Evolutionary conservation across 2,329 filamentous ascomycete species (phyloP).

Genomic region (Catunica adiposa): DNA sequence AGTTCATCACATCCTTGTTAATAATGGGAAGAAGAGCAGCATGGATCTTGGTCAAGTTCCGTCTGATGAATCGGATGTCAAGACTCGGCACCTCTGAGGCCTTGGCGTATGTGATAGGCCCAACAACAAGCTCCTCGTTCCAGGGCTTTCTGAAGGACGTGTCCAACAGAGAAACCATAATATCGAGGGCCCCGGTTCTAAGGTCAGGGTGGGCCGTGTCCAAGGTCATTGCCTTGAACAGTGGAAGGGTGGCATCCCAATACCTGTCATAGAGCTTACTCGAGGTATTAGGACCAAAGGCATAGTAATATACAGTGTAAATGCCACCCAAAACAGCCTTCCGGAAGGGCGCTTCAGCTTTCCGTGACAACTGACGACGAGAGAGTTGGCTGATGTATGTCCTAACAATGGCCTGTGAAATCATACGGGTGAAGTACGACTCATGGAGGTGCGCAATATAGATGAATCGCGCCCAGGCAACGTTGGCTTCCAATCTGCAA

Average conservation of each 20-base stretch:
- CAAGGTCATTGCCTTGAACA: slow-evolving; percentile 8
- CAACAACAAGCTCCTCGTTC: slow-evolving; percentile 55
- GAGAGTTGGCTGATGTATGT: slow-evolving; percentile 11
- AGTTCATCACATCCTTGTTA: slow-evolving; percentile 41
- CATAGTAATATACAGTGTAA: slow-evolving; percentile 69
- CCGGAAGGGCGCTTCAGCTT: slow-evolving; percentile 41
- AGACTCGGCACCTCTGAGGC: slow-evolving; percentile 62
- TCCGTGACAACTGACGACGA: slow-evolving; percentile 18
- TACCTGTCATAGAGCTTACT: slow-evolving; percentile 51
- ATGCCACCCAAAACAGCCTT: slow-evolving; percentile 49
- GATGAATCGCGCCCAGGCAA: slow-evolving; percentile 73
- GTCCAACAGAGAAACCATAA: slow-evolving; percentile 55
- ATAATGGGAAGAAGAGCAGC: slow-evolving; percentile 42
- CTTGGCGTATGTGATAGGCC: slow-evolving; percentile 40
- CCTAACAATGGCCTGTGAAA: slow-evolving; percentile 14
- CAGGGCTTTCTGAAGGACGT: slow-evolving; percentile 44
- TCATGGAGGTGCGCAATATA: slow-evolving; percentile 54
- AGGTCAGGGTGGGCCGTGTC: slow-evolving; percentile 18
- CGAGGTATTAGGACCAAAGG: slow-evolving; percentile 53
- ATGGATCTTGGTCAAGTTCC: slow-evolving; percentile 50
- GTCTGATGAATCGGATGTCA: slow-evolving; percentile 75
- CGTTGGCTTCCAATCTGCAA: slow-evolving; percentile 60
- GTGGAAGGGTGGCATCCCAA: slow-evolving; percentile 61
- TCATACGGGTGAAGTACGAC: slow-evolving; percentile 38
- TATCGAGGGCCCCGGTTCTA: slow-evolving; percentile 42